Percentiles rank a stretch among this genome's conserved stretches.
Evolutionary conservation across 805 yeast species (phyloP).

Genomic region (Lipomyces starkeyi): DNA sequence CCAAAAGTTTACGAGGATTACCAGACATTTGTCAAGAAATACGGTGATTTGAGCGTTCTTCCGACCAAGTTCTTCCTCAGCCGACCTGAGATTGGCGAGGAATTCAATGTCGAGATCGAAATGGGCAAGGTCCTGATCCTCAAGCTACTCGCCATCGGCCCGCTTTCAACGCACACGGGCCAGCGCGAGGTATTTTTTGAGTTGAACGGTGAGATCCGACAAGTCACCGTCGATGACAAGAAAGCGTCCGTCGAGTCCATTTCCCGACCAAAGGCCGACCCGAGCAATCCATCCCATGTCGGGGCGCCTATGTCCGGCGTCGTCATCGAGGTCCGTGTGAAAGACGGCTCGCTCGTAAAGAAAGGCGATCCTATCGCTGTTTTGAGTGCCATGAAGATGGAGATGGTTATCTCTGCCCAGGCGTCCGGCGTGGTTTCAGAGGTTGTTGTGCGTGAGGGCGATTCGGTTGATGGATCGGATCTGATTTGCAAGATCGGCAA

Average conservation of each 20-base stretch:
- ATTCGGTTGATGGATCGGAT: slow-evolving; percentile 94
- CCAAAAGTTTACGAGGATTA: slow-evolving; percentile 95
- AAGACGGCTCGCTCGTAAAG: slow-evolving; percentile 85
- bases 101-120: slow-evolving; percentile 86
- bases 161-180: slow-evolving; percentile 82
- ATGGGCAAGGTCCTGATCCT: slow-evolving; percentile 92
- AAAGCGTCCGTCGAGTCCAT: slow-evolving; percentile 83
- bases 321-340: slow-evolving; percentile 90
- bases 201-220: slow-evolving; percentile 97
- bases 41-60: slow-evolving; percentile 90
- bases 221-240: slow-evolving; percentile 89
- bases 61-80: slow-evolving; percentile 92
- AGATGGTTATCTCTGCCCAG: slow-evolving; percentile 96
- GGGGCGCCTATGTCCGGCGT: slow-evolving; percentile 99
- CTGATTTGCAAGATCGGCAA: slow-evolving; percentile 68
- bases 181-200: slow-evolving; percentile 96
- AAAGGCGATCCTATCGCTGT: slow-evolving; percentile 97
- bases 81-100: slow-evolving; percentile 87
- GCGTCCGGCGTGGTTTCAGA: slow-evolving; percentile 83
- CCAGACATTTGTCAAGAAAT: slow-evolving; percentile 73
- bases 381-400: slow-evolving; percentile 98
- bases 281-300: slow-evolving; percentile 84
- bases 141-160: slow-evolving; percentile 92
- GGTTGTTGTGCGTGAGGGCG: slow-evolving; percentile 83
- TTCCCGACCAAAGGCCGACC: slow-evolving; percentile 88